Conservation (phyloP, 352 stramenopile species). For the Globisporangium paddicum region DNA sequence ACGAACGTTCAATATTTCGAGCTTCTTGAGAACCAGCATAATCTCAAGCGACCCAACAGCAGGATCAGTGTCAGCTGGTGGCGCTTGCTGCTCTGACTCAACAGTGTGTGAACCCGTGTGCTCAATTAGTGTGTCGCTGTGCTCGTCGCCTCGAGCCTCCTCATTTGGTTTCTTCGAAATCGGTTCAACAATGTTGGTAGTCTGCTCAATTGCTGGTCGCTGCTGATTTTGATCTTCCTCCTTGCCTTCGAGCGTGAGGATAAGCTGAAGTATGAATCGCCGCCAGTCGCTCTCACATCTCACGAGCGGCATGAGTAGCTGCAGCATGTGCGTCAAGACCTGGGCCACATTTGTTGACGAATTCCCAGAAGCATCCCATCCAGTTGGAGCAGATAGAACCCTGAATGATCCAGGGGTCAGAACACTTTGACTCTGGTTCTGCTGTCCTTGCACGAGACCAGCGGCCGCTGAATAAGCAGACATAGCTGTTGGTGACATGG, state of each 20-base stretch:
- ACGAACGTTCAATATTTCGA: background rate
- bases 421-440: background rate
- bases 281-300: constrained; percentile 18
- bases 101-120: background rate
- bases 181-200: background rate
- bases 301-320: constrained; percentile 17
- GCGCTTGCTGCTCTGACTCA: background rate
- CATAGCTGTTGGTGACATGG: background rate
- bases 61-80: background rate
- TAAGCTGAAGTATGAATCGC: constrained; percentile 20
- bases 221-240: background rate
- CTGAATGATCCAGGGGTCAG: background rate
- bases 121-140: background rate
- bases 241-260: constrained; percentile 1
- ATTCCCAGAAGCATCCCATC: background rate
- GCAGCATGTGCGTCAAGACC: constrained; percentile 15
- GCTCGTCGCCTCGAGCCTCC: background rate
- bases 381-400: background rate
- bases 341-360: constrained; percentile 16
- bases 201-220: background rate
- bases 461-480: background rate
- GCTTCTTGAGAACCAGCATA: background rate
- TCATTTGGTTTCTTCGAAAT: background rate
- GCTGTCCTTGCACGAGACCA: background rate
- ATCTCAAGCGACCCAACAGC: background rate